Percentiles rank a stretch among this genome's conserved stretches.
These are phyloP conservation scores for Sporisorium reilianum DNA, from an alignment of 1,284 basidiomycete genomes.

Conservation along the genomic window DNA sequence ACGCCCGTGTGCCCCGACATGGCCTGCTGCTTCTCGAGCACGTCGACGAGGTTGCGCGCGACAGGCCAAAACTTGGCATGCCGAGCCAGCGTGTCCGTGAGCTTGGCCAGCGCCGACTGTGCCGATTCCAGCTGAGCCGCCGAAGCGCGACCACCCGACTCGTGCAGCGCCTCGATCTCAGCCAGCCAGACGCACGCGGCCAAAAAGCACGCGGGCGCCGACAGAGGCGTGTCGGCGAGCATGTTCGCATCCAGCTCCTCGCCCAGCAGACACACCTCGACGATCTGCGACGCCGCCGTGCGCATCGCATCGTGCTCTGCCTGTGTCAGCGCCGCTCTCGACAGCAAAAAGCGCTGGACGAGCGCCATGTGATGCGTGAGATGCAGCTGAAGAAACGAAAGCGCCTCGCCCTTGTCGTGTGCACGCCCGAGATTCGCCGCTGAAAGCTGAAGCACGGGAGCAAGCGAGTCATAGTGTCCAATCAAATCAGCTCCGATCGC, in stretches of 20 bases:
- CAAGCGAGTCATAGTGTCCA: constrained; percentile 38
- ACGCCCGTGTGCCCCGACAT: not conserved
- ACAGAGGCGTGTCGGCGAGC: constrained; percentile 37
- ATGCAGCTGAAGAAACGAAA: constrained; percentile 43
- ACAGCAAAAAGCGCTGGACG: constrained; percentile 29
- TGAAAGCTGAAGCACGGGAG: constrained; percentile 27
- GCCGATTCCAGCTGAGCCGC: constrained; percentile 17
- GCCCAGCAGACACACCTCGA: constrained; percentile 34
- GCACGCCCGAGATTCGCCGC: constrained; percentile 25
- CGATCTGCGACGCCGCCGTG: constrained; percentile 26
- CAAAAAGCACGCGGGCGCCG: constrained; percentile 28
- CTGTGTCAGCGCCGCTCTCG: constrained; percentile 16
- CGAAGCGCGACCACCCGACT: constrained; percentile 1
- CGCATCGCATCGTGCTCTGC: constrained; percentile 38
- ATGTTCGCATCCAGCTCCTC: constrained; percentile 23
- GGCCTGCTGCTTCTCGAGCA: constrained; percentile 22
- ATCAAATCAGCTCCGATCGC: constrained; percentile 34
- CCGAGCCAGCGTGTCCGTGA: constrained; percentile 17
- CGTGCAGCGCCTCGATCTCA: constrained; percentile 32
- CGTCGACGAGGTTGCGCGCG: constrained; percentile 15
- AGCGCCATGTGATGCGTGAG: constrained; percentile 42
- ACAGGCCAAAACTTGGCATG: constrained; percentile 43
- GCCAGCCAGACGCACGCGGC: constrained; percentile 27
- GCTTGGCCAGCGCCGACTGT: constrained; percentile 11
- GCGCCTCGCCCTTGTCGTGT: constrained; percentile 25